Conservation (phyloP, 129 eudicot genomes). For the Logfia minima region DNA sequence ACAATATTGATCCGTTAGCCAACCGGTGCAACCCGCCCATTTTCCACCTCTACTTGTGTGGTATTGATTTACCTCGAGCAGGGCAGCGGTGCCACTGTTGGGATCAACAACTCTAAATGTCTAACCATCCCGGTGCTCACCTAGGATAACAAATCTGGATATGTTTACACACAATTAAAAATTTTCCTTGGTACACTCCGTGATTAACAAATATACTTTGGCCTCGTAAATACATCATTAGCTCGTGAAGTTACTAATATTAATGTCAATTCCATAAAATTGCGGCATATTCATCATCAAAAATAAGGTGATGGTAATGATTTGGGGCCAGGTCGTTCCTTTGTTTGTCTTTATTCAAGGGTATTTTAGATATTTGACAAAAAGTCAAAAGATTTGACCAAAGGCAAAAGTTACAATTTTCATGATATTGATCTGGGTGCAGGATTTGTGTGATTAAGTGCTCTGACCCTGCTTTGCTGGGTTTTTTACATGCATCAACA, state of each 20-base stretch:
- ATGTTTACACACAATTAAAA: conserved; percentile 5
- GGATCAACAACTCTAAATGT: conserved; percentile 97
- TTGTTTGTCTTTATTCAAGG: conserved; percentile 4
- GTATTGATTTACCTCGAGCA: conserved; percentile 66
- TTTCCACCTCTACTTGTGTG: background rate
- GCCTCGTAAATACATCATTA: background rate
- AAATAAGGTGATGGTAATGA: background rate
- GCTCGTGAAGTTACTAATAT: background rate
- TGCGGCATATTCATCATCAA: background rate
- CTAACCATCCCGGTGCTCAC: conserved; percentile 95
- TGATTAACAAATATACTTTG: background rate
- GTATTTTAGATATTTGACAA: background rate
- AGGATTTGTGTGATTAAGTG: conserved; percentile 2
- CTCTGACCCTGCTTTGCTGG: background rate
- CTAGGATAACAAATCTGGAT: conserved; percentile 68
- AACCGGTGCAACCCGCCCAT: background rate
- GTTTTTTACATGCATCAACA: background rate
- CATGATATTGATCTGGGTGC: background rate
- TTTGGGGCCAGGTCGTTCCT: background rate
- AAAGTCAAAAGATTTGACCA: background rate
- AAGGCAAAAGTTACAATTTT: background rate
- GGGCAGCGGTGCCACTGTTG: conserved; percentile 86
- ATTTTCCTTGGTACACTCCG: background rate
- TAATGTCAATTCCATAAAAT: background rate
- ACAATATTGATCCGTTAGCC: background rate